A percentile compares a stretch with the other conserved stretches of the same genome.
Evolutionary conservation across 176 grass and related monocot species (phyloP).

Genomic region (Poa pratensis): DNA sequence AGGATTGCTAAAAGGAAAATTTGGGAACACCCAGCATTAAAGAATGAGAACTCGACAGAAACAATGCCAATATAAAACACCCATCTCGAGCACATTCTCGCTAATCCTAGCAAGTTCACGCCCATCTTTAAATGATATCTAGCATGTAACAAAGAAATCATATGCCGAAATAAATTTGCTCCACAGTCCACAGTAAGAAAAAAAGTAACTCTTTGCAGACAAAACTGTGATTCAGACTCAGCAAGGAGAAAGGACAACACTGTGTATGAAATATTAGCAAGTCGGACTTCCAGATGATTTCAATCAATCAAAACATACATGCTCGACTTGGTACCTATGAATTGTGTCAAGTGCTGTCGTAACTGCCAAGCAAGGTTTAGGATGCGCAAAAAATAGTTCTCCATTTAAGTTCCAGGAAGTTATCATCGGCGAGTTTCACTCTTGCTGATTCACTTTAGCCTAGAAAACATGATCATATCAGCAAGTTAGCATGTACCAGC

Average conservation of each 20-base stretch:
- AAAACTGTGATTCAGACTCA: background rate
- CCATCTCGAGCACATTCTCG: background rate
- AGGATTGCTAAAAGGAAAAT: no score
- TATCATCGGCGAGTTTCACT: conserved; percentile 22
- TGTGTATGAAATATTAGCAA: background rate
- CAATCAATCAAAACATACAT: background rate
- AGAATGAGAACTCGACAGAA: background rate
- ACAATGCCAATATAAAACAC: background rate
- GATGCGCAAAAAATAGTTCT: conserved; percentile 61
- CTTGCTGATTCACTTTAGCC: conserved; percentile 29
- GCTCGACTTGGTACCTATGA: conserved; percentile 62
- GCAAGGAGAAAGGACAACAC: background rate
- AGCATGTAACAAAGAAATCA: background rate
- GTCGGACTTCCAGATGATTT: background rate
- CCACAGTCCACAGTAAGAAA: background rate
- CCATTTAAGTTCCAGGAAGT: conserved; percentile 53
- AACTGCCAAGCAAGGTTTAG: conserved; percentile 69
- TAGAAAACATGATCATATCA: conserved; percentile 37
- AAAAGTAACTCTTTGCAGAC: background rate
- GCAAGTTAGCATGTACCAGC: conserved; percentile 2
- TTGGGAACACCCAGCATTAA: background rate
- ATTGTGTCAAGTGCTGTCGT: conserved; percentile 54
- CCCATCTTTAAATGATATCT: background rate
- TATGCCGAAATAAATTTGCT: background rate
- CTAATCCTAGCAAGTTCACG: background rate